Conservation (phyloP, 2,329 filamentous ascomycete genomes). For the Curvularia sp. region DNA sequence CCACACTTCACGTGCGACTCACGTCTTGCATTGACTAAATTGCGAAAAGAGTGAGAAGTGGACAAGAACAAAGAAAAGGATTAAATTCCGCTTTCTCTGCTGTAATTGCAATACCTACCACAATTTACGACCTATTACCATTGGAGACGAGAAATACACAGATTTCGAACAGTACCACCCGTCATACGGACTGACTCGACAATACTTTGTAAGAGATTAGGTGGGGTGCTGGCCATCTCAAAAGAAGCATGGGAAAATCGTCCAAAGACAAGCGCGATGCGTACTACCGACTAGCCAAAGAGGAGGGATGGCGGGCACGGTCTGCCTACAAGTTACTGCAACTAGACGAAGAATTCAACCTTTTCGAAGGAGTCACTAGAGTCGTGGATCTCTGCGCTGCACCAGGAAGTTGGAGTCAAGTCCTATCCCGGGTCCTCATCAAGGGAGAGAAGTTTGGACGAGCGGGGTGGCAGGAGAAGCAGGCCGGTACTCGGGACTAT, state of each 20-base stretch:
- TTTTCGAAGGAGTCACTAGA: slow-evolving; percentile 87
- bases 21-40: slow-evolving; percentile 14
- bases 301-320: slow-evolving; percentile 96
- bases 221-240: too few relatives aligned
- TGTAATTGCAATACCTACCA: neutral
- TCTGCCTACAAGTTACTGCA: slow-evolving; percentile 98
- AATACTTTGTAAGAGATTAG: neutral
- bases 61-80: neutral
- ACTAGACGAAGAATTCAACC: slow-evolving; percentile 93
- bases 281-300: slow-evolving; percentile 96
- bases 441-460: slow-evolving; percentile 91
- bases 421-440: slow-evolving; percentile 90
- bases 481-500: slow-evolving; percentile 69
- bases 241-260: slow-evolving; percentile 80
- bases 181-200: neutral
- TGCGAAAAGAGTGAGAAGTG: neutral
- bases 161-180: neutral
- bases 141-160: neutral
- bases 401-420: slow-evolving; percentile 96
- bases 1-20: slow-evolving; percentile 33
- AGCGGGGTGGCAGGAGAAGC: slow-evolving; percentile 84
- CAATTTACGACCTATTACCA: neutral
- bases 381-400: slow-evolving; percentile 97
- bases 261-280: slow-evolving; percentile 99
- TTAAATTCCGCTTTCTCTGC: neutral